Evolutionary conservation across 345 rosid genomes (phyloP).

Genomic region (Excoecaria cochinchinensis): DNA sequence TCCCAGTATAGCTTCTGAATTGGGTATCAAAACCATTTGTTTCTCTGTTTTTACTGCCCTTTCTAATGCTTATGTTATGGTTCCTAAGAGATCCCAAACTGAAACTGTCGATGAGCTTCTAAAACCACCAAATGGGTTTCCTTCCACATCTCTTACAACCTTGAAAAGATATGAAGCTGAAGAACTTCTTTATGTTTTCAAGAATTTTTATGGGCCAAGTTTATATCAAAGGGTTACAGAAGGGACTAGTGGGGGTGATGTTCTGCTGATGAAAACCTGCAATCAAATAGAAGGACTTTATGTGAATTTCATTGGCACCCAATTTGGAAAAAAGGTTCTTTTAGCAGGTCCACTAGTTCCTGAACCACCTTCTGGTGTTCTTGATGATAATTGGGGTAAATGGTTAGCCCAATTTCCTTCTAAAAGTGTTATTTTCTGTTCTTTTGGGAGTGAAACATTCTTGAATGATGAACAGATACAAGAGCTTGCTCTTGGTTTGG

Average conservation of each 20-base stretch:
- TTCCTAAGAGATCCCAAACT: constrained; percentile 6
- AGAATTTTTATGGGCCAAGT: constrained; percentile 17
- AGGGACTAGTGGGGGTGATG: neutral
- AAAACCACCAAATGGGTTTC: constrained; percentile 28
- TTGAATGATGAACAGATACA: constrained; percentile 26
- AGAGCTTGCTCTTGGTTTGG: constrained; percentile 32
- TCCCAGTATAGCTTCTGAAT: constrained; percentile 18
- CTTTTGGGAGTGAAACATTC: constrained; percentile 39
- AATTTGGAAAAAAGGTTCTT: constrained; percentile 27
- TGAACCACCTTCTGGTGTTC: constrained; percentile 24
- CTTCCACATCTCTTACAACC: constrained; percentile 10
- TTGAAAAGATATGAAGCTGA: constrained; percentile 22
- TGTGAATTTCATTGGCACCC: constrained; percentile 17
- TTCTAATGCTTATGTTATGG: constrained; percentile 2
- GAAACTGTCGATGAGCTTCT: constrained; percentile 12
- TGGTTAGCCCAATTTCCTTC: constrained; percentile 32
- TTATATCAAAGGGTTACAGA: constrained; percentile 12
- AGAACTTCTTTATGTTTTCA: constrained; percentile 12
- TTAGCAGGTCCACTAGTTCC: constrained; percentile 36
- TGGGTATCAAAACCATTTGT: neutral
- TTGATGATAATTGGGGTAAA: constrained; percentile 31
- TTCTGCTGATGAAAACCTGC: constrained; percentile 24
- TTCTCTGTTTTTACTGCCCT: constrained; percentile 13
- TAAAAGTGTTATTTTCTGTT: constrained; percentile 31
- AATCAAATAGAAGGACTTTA: constrained; percentile 33